These are phyloP conservation scores for Wickerhamiella siamensis DNA, from an alignment of 805 yeast genomes.

Conservation along the genomic window DNA sequence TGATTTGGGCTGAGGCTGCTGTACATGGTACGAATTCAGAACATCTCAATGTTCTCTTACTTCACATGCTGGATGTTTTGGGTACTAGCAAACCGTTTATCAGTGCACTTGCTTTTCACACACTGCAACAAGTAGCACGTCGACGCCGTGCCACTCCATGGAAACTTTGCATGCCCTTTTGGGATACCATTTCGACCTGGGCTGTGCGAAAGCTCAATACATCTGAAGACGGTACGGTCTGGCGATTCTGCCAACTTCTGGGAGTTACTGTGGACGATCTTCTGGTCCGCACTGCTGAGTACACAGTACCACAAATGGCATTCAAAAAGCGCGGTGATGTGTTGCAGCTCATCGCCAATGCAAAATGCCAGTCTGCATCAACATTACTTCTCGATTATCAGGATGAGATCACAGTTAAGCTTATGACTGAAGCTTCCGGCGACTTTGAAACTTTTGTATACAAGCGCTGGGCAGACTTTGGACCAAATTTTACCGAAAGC, in stretches of 20 bases:
- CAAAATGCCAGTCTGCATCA: slow-evolving; percentile 32
- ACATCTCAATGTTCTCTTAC: slow-evolving; percentile 45
- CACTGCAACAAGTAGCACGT: slow-evolving; percentile 43
- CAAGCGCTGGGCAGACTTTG: slow-evolving; percentile 38
- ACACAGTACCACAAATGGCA: slow-evolving; percentile 63
- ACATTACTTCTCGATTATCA: slow-evolving; percentile 35
- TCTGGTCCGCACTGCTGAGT: slow-evolving; percentile 51
- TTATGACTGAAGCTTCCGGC: slow-evolving; percentile 33
- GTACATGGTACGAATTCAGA: slow-evolving; percentile 46
- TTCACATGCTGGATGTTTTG: background rate
- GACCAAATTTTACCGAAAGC: slow-evolving; percentile 31
- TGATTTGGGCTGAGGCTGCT: slow-evolving; percentile 52
- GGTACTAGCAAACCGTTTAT: slow-evolving; percentile 19
- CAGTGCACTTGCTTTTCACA: slow-evolving; percentile 51
- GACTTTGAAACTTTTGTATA: slow-evolving; percentile 38
- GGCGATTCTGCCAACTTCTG: slow-evolving; percentile 47
- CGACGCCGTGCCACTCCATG: slow-evolving; percentile 53
- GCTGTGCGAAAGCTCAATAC: slow-evolving; percentile 38
- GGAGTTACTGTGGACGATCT: slow-evolving; percentile 50
- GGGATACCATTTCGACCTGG: slow-evolving; percentile 55
- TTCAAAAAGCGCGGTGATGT: slow-evolving; percentile 50
- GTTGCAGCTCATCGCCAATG: slow-evolving; percentile 45
- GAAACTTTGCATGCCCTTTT: slow-evolving; percentile 63
- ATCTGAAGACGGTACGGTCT: slow-evolving; percentile 39
- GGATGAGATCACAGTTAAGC: slow-evolving; percentile 13